Conservation (phyloP, 2,329 filamentous ascomycete genomes). For the Dactylonectria macrodidyma region DNA sequence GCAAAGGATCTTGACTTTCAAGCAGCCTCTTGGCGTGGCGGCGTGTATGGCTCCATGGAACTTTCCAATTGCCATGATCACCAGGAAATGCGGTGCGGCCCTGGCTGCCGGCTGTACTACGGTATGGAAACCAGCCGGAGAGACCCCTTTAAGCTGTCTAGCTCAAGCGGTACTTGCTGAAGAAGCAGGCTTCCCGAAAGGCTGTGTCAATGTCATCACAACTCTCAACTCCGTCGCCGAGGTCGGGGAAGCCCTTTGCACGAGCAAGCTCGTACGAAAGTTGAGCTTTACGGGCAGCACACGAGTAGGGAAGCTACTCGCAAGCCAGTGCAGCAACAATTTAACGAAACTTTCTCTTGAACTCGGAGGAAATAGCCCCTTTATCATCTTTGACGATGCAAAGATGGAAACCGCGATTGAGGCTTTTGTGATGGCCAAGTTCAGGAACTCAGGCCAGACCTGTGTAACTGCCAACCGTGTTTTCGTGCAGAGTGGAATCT, state of each 20-base stretch:
- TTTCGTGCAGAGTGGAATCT: constrained; percentile 70
- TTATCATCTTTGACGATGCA: constrained; percentile 9
- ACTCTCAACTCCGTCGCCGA: constrained; percentile 10
- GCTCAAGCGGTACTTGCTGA: constrained; percentile 6
- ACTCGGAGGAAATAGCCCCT: constrained; percentile 16
- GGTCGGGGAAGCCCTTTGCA: constrained; percentile 4
- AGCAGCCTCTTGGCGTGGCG: constrained; percentile 47
- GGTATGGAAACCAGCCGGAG: constrained; percentile 5
- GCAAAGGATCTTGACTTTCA: constrained; percentile 59
- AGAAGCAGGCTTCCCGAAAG: constrained; percentile 14
- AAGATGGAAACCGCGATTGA: background rate
- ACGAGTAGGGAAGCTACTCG: constrained; percentile 12
- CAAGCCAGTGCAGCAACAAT: background rate
- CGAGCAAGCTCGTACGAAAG: constrained; percentile 10
- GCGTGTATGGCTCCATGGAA: constrained; percentile 61
- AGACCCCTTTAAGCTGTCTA: constrained; percentile 9
- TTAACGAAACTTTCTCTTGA: constrained; percentile 9
- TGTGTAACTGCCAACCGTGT: constrained; percentile 64
- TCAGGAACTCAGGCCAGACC: constrained; percentile 15
- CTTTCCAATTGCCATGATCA: constrained; percentile 66
- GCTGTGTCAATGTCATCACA: constrained; percentile 19
- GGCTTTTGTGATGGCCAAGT: constrained; percentile 9
- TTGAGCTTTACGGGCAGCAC: constrained; percentile 21
- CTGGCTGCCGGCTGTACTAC: constrained; percentile 15
- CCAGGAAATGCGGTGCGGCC: constrained; percentile 51